Conservation (phyloP, 1,284 basidiomycete genomes). For the Melampsora americana region DNA sequence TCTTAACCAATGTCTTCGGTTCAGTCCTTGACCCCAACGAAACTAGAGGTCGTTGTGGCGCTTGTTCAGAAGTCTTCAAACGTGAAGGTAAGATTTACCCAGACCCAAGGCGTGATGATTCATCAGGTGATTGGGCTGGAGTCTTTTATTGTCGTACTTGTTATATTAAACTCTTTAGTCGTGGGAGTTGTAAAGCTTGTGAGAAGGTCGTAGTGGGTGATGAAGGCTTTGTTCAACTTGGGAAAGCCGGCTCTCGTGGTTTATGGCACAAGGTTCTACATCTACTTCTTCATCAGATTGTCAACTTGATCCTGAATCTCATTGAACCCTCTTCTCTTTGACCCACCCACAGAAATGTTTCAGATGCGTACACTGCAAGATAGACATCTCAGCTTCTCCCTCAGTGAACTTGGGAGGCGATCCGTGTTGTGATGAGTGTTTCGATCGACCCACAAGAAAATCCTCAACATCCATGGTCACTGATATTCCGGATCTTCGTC, state of each 20-base stretch:
- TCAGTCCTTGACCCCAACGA: slow-evolving; percentile 43
- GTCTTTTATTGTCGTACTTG: slow-evolving; percentile 44
- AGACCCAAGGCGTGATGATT: slow-evolving; percentile 35
- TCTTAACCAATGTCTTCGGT: slow-evolving; percentile 40
- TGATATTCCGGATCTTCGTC: slow-evolving; percentile 36
- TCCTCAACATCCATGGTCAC: slow-evolving; percentile 21
- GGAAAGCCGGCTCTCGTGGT: slow-evolving; percentile 31
- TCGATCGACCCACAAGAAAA: slow-evolving; percentile 21
- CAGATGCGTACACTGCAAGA: slow-evolving; percentile 38
- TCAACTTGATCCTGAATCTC: not conserved
- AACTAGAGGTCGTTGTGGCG: slow-evolving; percentile 34
- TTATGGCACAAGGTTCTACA: slow-evolving; percentile 42
- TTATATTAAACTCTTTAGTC: slow-evolving; percentile 35
- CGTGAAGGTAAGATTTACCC: slow-evolving; percentile 43
- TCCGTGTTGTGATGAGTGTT: slow-evolving; percentile 40
- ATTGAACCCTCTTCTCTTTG: not conserved
- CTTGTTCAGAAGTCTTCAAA: slow-evolving; percentile 40
- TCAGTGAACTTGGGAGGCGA: slow-evolving; percentile 34
- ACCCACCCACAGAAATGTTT: slow-evolving; percentile 34
- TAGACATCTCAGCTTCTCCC: slow-evolving; percentile 28
- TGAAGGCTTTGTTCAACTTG: slow-evolving; percentile 43
- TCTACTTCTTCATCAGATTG: not conserved
- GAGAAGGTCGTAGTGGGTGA: slow-evolving; percentile 33
- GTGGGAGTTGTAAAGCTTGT: slow-evolving; percentile 30
- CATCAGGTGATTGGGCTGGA: slow-evolving; percentile 38